These are phyloP conservation scores for Venturia aucupariae DNA, from an alignment of 2,329 filamentous ascomycete genomes.

Conservation along the genomic window DNA sequence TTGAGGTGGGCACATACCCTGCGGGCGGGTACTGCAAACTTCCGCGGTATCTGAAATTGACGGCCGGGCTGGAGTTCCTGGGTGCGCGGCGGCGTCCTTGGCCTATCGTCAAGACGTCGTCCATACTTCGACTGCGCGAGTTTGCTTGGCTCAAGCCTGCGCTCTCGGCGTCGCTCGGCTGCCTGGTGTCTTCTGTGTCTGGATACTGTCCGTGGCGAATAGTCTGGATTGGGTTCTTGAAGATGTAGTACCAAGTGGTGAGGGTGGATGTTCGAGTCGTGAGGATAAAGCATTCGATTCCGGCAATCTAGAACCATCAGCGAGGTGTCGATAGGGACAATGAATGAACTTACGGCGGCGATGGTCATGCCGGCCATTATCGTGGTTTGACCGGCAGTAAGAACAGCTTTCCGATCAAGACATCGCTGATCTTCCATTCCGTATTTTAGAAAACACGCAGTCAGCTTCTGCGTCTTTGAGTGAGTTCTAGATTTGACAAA, in stretches of 20 bases:
- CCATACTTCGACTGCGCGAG: neutral
- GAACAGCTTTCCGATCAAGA: slow-evolving; percentile 1
- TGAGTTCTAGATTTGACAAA: neutral
- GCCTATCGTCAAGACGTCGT: neutral
- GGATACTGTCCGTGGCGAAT: slow-evolving; percentile 2
- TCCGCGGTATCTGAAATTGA: neutral
- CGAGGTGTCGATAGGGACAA: neutral
- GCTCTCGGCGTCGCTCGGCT: neutral
- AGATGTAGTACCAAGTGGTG: slow-evolving; percentile 7
- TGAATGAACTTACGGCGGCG: neutral
- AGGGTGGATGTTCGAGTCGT: neutral
- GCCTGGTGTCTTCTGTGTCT: neutral
- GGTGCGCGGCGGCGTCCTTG: neutral
- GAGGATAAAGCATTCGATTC: neutral
- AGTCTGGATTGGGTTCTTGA: slow-evolving; percentile 5
- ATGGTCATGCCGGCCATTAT: neutral
- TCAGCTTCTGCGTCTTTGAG: neutral
- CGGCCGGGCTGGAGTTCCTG: neutral
- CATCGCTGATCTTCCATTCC: neutral
- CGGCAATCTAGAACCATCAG: neutral
- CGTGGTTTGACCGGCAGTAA: neutral
- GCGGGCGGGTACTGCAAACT: neutral
- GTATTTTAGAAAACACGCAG: neutral
- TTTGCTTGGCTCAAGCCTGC: neutral
- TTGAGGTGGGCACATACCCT: neutral